Conservation (phyloP, 2,329 filamentous ascomycete genomes). For the Lachnellula cervina region DNA sequence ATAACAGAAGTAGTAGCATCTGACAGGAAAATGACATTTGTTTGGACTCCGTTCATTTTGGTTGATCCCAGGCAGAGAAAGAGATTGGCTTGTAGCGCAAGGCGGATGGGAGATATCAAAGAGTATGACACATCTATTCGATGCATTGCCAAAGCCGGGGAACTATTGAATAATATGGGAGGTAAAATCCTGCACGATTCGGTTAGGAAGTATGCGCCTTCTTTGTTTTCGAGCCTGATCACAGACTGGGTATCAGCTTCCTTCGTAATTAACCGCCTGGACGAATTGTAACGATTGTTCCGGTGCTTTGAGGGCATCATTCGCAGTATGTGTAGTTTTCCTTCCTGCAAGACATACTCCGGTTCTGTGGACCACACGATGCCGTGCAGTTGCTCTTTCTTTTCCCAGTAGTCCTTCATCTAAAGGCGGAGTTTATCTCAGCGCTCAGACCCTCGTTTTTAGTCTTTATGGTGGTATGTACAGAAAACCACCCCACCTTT, state of each 20-base stretch:
- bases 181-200: not conserved
- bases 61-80: not conserved
- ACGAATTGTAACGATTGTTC: not conserved
- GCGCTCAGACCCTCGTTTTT: too few relatives aligned
- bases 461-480: too few relatives aligned
- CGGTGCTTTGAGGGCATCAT: not conserved
- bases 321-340: not conserved
- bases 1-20: not conserved
- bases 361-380: not conserved
- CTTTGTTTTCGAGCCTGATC: not conserved
- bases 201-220: not conserved
- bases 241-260: not conserved
- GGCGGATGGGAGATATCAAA: not conserved
- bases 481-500: too few relatives aligned
- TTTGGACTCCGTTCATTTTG: not conserved
- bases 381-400: not conserved
- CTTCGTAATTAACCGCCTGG: not conserved
- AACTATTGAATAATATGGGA: not conserved
- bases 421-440: not conserved
- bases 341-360: not conserved
- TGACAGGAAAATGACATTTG: not conserved
- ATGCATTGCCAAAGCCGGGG: not conserved
- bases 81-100: not conserved
- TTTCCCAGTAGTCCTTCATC: conserved; percentile 1
- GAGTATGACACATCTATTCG: not conserved